These are phyloP conservation scores for Phytopythium vexans DNA, from an alignment of 352 stramenopile genomes.

Conservation along the genomic window DNA sequence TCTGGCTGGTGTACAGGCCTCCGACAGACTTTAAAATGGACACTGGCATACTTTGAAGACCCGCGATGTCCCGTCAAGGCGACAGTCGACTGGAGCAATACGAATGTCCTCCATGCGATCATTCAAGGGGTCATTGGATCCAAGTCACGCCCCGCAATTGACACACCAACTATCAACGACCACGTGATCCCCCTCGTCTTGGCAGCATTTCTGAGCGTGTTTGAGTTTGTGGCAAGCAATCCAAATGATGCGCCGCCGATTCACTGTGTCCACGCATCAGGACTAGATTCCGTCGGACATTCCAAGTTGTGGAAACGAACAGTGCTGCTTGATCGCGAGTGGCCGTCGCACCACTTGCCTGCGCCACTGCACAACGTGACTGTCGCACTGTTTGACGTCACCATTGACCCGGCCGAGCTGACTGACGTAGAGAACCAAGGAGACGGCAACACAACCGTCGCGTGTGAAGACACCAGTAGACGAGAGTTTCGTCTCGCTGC, in stretches of 20 bases:
- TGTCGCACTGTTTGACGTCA: constrained; percentile 58
- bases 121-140: constrained; percentile 40
- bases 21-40: constrained; percentile 44
- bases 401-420: constrained; percentile 31
- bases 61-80: constrained; percentile 37
- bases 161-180: constrained; percentile 5
- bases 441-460: neutral
- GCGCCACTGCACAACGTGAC: constrained; percentile 17
- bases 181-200: constrained; percentile 37
- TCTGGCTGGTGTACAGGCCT: constrained; percentile 22
- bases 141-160: constrained; percentile 21
- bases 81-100: constrained; percentile 43
- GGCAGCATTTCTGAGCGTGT: constrained; percentile 40
- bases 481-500: constrained; percentile 22
- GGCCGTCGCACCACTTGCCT: constrained; percentile 15
- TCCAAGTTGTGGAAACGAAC: constrained; percentile 42
- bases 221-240: constrained; percentile 29
- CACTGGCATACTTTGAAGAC: constrained; percentile 38
- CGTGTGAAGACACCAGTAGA: neutral
- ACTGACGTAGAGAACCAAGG: constrained; percentile 2
- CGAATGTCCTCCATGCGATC: constrained; percentile 26
- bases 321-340: constrained; percentile 38
- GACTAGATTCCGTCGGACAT: constrained; percentile 13
- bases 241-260: constrained; percentile 43
- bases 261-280: constrained; percentile 33